Conservation (phyloP, 2,329 filamentous ascomycete species). For the Venturia carpophila region DNA sequence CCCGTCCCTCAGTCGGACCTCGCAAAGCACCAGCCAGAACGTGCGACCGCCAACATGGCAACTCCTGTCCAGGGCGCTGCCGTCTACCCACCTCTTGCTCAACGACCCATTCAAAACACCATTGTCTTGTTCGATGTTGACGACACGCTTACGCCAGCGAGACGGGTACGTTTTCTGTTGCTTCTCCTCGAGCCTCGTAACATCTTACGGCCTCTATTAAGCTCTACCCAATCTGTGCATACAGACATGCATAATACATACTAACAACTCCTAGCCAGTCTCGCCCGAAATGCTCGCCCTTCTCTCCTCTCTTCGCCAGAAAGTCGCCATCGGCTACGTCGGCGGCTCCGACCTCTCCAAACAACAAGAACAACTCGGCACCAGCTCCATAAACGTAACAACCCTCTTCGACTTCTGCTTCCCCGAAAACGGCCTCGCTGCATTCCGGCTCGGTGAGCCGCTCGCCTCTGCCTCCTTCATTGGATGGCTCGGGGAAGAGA, state of each 20-base stretch:
- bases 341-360: constrained; percentile 87
- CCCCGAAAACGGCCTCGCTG: constrained; percentile 90
- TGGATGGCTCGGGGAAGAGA: constrained; percentile 76
- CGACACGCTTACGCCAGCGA: constrained; percentile 76
- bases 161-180: constrained; percentile 50
- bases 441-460: constrained; percentile 71
- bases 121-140: constrained; percentile 96
- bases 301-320: constrained; percentile 72
- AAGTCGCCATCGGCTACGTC: constrained; percentile 84
- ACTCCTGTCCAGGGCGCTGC: constrained; percentile 36
- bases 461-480: constrained; percentile 83
- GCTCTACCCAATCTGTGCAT: not conserved
- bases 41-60: not conserved
- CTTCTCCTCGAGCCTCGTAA: not conserved
- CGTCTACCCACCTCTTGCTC: constrained; percentile 64
- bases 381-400: constrained; percentile 59
- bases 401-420: constrained; percentile 96
- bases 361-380: constrained; percentile 92
- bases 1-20: not conserved
- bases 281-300: constrained; percentile 75
- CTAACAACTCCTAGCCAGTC: constrained; percentile 45
- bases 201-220: not conserved
- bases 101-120: constrained; percentile 85
- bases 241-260: not conserved
- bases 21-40: not conserved